phyloP scores from a whole-genome alignment of 108 stramenopile species.

The Pseudonitzschia multiseries region DNA sequence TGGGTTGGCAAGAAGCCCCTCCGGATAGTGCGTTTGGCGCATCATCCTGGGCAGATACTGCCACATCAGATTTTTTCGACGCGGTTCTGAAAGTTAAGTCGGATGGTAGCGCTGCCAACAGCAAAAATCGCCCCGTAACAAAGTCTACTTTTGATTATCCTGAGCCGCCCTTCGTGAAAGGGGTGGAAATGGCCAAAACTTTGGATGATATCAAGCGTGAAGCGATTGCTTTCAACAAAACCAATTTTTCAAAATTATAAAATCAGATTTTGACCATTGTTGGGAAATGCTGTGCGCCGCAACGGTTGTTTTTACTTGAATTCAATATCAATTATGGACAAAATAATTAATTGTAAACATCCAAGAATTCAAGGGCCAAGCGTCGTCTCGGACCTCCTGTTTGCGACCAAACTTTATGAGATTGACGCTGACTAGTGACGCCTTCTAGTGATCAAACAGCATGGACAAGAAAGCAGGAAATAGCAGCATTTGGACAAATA shows the following conservation, averaged over 20 bases:
- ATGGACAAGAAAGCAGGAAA: no score
- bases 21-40: constrained; percentile 38
- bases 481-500: no score
- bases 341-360: no score
- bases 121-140: neutral
- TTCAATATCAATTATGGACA: no score
- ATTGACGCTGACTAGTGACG: no score
- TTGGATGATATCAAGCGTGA: neutral
- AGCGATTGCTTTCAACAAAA: constrained; percentile 1
- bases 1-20: constrained; percentile 86
- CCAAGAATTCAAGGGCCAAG: no score
- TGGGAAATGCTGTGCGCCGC: no score
- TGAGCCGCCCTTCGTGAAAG: neutral
- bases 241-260: constrained; percentile 2
- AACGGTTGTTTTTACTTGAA: no score
- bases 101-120: neutral
- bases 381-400: no score
- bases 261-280: no score
- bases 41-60: constrained; percentile 81
- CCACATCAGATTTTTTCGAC: constrained; percentile 82
- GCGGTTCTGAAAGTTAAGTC: constrained; percentile 43
- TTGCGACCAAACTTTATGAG: no score
- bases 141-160: constrained; percentile 5
- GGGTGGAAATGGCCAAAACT: neutral
- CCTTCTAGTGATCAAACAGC: no score